Percentiles rank a stretch among this genome's conserved stretches.
These are phyloP conservation scores for Tuber magnatum DNA, from an alignment of 495 filamentous ascomycete genomes.

Conservation along the genomic window DNA sequence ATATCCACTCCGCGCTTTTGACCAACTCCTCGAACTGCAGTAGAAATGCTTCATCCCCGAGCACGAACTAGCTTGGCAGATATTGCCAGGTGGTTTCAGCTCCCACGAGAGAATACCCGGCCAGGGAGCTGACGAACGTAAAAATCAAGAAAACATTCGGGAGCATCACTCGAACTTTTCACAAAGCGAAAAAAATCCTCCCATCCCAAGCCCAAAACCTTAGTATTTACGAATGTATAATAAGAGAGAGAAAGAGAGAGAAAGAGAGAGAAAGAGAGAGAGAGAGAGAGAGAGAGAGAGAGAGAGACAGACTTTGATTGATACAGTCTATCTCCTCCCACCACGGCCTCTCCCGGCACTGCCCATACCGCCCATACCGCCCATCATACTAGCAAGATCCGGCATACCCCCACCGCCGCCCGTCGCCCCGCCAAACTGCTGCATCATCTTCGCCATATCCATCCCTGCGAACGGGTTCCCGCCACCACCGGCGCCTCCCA, in stretches of 20 bases:
- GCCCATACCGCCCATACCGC: slow-evolving; percentile 36
- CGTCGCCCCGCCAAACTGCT: slow-evolving; percentile 67
- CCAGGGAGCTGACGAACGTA: not conserved
- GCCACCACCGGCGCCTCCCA: slow-evolving; percentile 47
- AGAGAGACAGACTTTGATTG: slow-evolving; percentile 4
- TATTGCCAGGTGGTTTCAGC: not conserved
- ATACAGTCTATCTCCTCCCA: slow-evolving; percentile 23
- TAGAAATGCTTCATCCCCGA: not conserved
- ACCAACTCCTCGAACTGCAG: not conserved
- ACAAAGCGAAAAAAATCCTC: not conserved
- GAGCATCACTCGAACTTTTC: not conserved
- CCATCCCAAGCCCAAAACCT: not conserved
- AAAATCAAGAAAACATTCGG: not conserved
- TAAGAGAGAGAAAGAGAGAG: not conserved
- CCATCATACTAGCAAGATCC: slow-evolving; percentile 35
- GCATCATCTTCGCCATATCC: slow-evolving; percentile 72
- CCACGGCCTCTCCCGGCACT: slow-evolving; percentile 14
- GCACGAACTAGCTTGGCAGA: not conserved
- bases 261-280: slow-evolving; percentile 3
- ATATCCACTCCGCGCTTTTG: not conserved
- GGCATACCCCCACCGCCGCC: slow-evolving; percentile 48
- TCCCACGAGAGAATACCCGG: not conserved
- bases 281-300: not conserved
- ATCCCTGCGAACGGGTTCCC: slow-evolving; percentile 55
- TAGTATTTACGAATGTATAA: not conserved